Base-by-base conservation (phyloP, 805 yeast genomes). In the Maudiozyma bulderi region DNA sequence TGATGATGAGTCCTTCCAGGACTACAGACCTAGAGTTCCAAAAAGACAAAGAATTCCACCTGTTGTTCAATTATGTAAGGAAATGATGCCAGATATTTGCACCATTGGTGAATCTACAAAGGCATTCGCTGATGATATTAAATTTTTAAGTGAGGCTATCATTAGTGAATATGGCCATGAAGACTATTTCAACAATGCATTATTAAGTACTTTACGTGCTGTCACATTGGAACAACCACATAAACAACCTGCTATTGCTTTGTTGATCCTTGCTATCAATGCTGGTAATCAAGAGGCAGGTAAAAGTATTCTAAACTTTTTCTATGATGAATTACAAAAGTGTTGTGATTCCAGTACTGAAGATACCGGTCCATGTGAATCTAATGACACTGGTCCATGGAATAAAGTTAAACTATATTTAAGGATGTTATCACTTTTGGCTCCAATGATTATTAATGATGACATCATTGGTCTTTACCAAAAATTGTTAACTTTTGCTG, bases 181-280 rank as follows among this genome's bases (percentile, higher is more conserved):
- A 48, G 81, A 77, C 51, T 73, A 73, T 46, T 77, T 83, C 53
- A 73, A 86, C 51, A 68, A 67, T 34, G 78, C 83, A 3, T 69
- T 86, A 20, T 67, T 86, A 51, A 73, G 75, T 45, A 84, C 86
- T 2, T 60, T 89, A 29, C 75, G 76, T 48, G 86, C 95, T 2
- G 76, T 86, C 42, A 73, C 84, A 9, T 67, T 77, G 31, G 98
- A 93, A 65, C 96, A 91, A 65, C 98, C 99, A 0, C 95, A 90
- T 54, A 93, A 90, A 63, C 77, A 84, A 51, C 79, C 82, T 11
- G 76, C 82, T n/a, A 66, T 91, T 50, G 76, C 88, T 30, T 79
- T 82, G 8, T 71, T 88, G 54, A 68, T 89, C 5, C 75, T 82
- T 58, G 70, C 81, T 26, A 80, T 86, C 44, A 82, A 84, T 66